Evolutionary conservation across 306 rosid species (phyloP), one percentile per base, ranked within the genome.

Genomic region (Lotus japonicus): DNA sequence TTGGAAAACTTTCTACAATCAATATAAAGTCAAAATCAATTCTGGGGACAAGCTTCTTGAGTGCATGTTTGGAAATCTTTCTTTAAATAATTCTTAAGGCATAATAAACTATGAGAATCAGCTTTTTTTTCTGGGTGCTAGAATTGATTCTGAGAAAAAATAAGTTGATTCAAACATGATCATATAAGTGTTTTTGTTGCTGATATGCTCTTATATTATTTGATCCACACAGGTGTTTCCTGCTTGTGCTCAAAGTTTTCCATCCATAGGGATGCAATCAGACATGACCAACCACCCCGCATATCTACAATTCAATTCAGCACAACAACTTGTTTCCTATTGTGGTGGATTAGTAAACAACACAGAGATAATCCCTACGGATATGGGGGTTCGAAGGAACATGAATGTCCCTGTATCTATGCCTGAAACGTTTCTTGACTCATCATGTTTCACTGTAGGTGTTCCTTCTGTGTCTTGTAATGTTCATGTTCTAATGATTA

Each of bases 371-470:
- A 75, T 72, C 75, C 68, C 90, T 55, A 58, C 88, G 0, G 95
- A 92, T 59, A 16, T 78, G 31, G 86, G 68, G 1, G 78, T 81
- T 35, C 68, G 89, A 68, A 84, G 91, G 84, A 73, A 85, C 69
- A 80, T 78, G 39, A 75, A 78, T 60, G 82, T 87, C n/a, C 88
- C 94, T 10, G 42, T 80, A 8, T 81, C 95, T 6, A 61, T 86
- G 72, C 90, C 87, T 0, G 97, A 88, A 82, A 68, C 77, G 2
- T 85, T 83, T 86, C 63, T 72, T 21, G 96, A 88, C 75, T 38
- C 96, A 15, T 62, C 96, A 9, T 83, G 85, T 82, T 87, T 84
- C 84, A 50, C 70, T 46, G 98, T 94, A 78, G 70, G 86, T 71
- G 58, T 71, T 58, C 59, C 31, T 10, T 33, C 9, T 68, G 1